These are phyloP conservation scores for Colletotrichum melonis DNA, from an alignment of 2,329 filamentous ascomycete genomes.

Conservation along the genomic window DNA sequence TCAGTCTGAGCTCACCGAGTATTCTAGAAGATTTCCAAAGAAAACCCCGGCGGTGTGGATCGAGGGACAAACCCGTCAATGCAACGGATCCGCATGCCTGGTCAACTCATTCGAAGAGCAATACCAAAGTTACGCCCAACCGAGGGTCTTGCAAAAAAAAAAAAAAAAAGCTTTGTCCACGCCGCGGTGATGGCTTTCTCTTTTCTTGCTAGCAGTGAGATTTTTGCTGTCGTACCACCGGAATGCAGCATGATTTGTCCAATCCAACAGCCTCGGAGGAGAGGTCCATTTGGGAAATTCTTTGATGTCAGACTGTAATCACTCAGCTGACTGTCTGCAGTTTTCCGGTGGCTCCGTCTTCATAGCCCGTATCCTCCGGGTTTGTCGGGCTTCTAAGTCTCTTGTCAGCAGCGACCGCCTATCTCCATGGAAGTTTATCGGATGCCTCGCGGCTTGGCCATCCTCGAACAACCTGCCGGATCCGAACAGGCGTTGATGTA, in stretches of 20 bases:
- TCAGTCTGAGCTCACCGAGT: background rate
- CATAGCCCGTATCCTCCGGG: background rate
- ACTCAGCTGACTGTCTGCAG: background rate
- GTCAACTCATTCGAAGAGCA: background rate
- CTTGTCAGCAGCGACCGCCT: no score
- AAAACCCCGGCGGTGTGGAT: slow-evolving; percentile 1
- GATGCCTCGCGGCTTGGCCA: background rate
- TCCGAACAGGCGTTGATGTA: background rate
- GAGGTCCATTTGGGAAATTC: background rate
- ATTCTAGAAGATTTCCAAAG: slow-evolving; percentile 23
- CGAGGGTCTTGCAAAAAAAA: background rate
- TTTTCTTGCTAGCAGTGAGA: background rate
- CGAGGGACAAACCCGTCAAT: background rate
- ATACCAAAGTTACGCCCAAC: background rate
- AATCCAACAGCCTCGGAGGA: background rate
- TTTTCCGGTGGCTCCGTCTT: background rate
- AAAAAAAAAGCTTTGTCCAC: background rate
- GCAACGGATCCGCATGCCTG: background rate
- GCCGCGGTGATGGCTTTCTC: background rate
- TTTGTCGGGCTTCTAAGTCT: background rate
- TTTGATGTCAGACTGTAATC: background rate
- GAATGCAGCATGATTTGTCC: background rate
- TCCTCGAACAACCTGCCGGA: background rate
- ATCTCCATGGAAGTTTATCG: background rate
- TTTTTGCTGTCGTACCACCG: background rate